Evolutionary conservation across 1,284 basidiomycete genomes (phyloP).

Genomic region (Anthracocystis panici-leucophaei): DNA sequence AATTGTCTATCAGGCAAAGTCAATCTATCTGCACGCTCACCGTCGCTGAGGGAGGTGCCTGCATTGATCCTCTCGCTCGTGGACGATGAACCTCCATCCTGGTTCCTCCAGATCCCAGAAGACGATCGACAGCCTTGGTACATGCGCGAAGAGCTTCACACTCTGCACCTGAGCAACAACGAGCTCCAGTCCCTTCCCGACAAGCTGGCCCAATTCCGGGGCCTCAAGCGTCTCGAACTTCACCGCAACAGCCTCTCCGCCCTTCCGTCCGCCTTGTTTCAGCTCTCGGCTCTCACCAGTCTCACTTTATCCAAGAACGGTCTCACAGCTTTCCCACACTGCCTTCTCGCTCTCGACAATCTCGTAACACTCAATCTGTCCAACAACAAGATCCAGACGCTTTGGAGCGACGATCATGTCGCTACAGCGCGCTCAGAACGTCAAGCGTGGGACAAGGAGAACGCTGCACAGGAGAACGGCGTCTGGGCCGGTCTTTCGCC

Average conservation of each 20-base stretch:
- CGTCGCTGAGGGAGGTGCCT: slow-evolving; percentile 48
- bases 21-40: slow-evolving; percentile 53
- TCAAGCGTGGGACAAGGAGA: slow-evolving; percentile 46
- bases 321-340: slow-evolving; percentile 50
- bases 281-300: slow-evolving; percentile 53
- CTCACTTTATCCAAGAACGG: slow-evolving; percentile 59
- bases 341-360: slow-evolving; percentile 52
- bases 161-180: slow-evolving; percentile 55
- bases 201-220: slow-evolving; percentile 51
- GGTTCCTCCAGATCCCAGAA: slow-evolving; percentile 54
- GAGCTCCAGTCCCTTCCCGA: slow-evolving; percentile 49
- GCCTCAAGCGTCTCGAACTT: slow-evolving; percentile 57
- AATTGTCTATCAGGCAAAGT: slow-evolving; percentile 32
- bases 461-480: slow-evolving; percentile 45
- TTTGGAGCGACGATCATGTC: slow-evolving; percentile 52
- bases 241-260: slow-evolving; percentile 56
- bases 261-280: slow-evolving; percentile 49
- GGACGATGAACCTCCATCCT: slow-evolving; percentile 51
- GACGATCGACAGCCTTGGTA: slow-evolving; percentile 57
- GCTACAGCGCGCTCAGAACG: slow-evolving; percentile 32
- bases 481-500: slow-evolving; percentile 57
- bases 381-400: slow-evolving; percentile 54
- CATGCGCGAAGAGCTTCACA: slow-evolving; percentile 51
- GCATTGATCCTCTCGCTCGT: slow-evolving; percentile 49
- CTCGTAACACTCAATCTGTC: slow-evolving; percentile 63